Evolutionary conservation across 257 asterid genomes (phyloP), one percentile per base, ranked within the genome.

Genomic region (Nicotiana knightiana): DNA sequence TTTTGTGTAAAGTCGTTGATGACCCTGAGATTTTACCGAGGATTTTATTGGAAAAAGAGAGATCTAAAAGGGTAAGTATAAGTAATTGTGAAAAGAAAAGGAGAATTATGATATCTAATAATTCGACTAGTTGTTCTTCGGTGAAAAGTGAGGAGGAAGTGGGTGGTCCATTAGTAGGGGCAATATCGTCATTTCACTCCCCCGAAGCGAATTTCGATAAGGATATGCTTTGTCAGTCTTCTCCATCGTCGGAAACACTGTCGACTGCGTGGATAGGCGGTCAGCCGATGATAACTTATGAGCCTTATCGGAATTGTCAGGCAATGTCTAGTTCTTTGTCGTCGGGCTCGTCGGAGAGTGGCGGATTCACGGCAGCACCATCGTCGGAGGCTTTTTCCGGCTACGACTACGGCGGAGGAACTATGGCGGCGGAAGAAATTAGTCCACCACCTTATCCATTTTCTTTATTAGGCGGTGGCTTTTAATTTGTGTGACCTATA

Each of bases 21-120:
- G 94, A 92, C 70, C 98, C 98, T 0, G 90, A 92, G 3, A 88
- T 95, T 17, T 12, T 95, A 79, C 92, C 95, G 0, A 87, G 86
- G 1, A 90, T 91, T 91, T 85, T 93, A 85, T 86, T 90, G 32
- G 89, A 93, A 63, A 93, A 91, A 46, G 91, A 86, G 33, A 90
- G 64, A 61, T 59, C 39, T 8, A 86, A 78, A 35, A 61, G 81
- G 76, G 51, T 84, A 0, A 65, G 84, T 2, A 21, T 84, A 7
- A 43, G 51, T 10, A 58, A 80, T 76, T 83, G 77, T 3, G 96
- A 92, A 9, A 91, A 93, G 86, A 91, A 77, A 86, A 82, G 90
- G 67, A 81, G 85, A 87, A 79, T 93, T 16, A 12, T 79, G 77
- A 24, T 46, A 5, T 32, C 28, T 2, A 75, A 53, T 53, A 53